Percentiles rank a stretch among this genome's conserved stretches.
phyloP scores from a whole-genome alignment of 1,284 basidiomycete genomes.

The Clitocybe nebularis region DNA sequence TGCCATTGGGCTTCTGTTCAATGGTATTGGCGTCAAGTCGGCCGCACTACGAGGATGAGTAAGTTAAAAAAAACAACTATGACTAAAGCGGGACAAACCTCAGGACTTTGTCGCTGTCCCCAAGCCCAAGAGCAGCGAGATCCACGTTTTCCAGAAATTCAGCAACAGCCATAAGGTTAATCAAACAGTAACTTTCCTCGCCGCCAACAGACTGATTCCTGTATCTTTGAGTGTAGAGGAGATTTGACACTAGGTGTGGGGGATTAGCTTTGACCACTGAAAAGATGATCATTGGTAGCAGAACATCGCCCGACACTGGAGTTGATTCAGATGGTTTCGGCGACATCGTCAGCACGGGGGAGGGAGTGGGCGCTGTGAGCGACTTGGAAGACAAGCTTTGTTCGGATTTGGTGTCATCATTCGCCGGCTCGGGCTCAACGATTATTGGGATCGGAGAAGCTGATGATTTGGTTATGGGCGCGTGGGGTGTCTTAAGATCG shows the following conservation, averaged over 20 bases:
- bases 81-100: slow-evolving; percentile 24
- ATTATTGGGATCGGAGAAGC: slow-evolving; percentile 12
- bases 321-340: slow-evolving; percentile 25
- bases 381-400: not conserved
- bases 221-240: slow-evolving; percentile 86
- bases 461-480: not conserved
- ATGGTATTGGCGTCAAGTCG: slow-evolving; percentile 73
- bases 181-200: slow-evolving; percentile 87
- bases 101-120: slow-evolving; percentile 41
- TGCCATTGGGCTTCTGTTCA: slow-evolving; percentile 35
- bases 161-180: slow-evolving; percentile 91
- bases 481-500: slow-evolving; percentile 8
- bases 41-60: slow-evolving; percentile 70
- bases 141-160: slow-evolving; percentile 94
- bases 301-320: slow-evolving; percentile 69
- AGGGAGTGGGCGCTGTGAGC: not conserved
- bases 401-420: not conserved
- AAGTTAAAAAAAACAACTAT: too few relatives aligned
- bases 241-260: slow-evolving; percentile 76
- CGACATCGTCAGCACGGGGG: slow-evolving; percentile 5
- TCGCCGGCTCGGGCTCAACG: slow-evolving; percentile 7
- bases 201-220: slow-evolving; percentile 73
- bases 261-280: slow-evolving; percentile 91
- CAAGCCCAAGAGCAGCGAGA: slow-evolving; percentile 75
- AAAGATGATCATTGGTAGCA: slow-evolving; percentile 88